These are phyloP conservation scores for Alternaria consortialis DNA, from an alignment of 2,329 filamentous ascomycete genomes.

Conservation along the genomic window DNA sequence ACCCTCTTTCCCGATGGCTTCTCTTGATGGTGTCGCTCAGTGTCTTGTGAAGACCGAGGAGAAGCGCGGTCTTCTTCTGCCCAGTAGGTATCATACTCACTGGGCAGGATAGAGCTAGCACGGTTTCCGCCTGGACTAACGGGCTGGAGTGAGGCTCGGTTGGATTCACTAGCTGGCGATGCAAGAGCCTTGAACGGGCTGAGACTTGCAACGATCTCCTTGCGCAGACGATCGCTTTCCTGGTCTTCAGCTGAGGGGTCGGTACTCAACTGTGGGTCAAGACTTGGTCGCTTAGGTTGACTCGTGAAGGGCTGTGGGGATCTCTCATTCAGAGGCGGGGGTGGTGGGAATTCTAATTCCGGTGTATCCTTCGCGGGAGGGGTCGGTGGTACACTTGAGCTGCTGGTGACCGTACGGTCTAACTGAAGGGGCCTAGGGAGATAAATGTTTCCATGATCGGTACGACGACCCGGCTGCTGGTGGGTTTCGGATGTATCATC, in stretches of 20 bases:
- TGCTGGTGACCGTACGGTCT: slow-evolving; percentile 48
- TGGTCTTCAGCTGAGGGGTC: slow-evolving; percentile 65
- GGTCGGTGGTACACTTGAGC: slow-evolving; percentile 55
- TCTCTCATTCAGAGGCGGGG: slow-evolving; percentile 51
- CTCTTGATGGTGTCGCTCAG: slow-evolving; percentile 28
- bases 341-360: slow-evolving; percentile 39
- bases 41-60: slow-evolving; percentile 44
- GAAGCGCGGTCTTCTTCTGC: slow-evolving; percentile 57
- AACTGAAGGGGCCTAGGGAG: slow-evolving; percentile 50
- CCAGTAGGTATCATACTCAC: slow-evolving; percentile 75
- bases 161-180: slow-evolving; percentile 27
- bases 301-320: slow-evolving; percentile 29
- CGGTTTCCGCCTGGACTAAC: slow-evolving; percentile 46
- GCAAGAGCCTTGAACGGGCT: slow-evolving; percentile 48
- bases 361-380: slow-evolving; percentile 58
- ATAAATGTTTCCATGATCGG: slow-evolving; percentile 46
- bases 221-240: slow-evolving; percentile 75
- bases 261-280: slow-evolving; percentile 56
- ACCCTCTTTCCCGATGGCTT: slow-evolving; percentile 16
- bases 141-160: slow-evolving; percentile 39
- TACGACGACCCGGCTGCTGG: slow-evolving; percentile 12
- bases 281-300: slow-evolving; percentile 32
- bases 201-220: slow-evolving; percentile 78
- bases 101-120: slow-evolving; percentile 71
- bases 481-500: slow-evolving; percentile 30